These are phyloP conservation scores for Ceratocystis diversiconidia DNA, from an alignment of 2,329 filamentous ascomycete genomes.

Conservation along the genomic window DNA sequence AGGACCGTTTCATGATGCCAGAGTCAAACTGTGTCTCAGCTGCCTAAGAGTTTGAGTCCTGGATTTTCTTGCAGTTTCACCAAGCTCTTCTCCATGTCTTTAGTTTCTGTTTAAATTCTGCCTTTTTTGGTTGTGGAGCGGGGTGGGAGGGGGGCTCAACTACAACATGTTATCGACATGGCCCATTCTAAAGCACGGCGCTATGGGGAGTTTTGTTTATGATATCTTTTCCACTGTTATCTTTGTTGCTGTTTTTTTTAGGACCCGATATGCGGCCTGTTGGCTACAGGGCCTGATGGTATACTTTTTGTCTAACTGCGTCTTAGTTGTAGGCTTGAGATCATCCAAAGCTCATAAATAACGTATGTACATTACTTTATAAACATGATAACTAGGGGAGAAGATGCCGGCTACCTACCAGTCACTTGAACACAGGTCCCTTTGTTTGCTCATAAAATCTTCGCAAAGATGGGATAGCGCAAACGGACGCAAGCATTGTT, in stretches of 20 bases:
- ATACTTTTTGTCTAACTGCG: not conserved
- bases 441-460: too few relatives aligned
- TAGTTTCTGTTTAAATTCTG: not conserved
- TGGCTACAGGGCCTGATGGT: not conserved
- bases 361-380: too few relatives aligned
- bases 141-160: not conserved
- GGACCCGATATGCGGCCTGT: not conserved
- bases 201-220: not conserved
- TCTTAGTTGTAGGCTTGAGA: not conserved
- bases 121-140: not conserved
- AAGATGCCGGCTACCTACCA: too few relatives aligned
- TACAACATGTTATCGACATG: not conserved
- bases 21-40: constrained; percentile 2
- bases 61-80: not conserved
- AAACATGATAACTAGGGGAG: too few relatives aligned
- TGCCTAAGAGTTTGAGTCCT: not conserved
- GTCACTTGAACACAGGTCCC: too few relatives aligned
- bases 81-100: not conserved
- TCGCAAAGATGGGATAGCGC: too few relatives aligned
- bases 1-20: constrained; percentile 46
- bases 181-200: not conserved
- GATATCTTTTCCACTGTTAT: not conserved
- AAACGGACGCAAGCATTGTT: too few relatives aligned
- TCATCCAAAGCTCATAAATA: too few relatives aligned
- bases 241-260: not conserved